Evolutionary conservation across 306 rosid species (phyloP).

Genomic region (Betula pendula): DNA sequence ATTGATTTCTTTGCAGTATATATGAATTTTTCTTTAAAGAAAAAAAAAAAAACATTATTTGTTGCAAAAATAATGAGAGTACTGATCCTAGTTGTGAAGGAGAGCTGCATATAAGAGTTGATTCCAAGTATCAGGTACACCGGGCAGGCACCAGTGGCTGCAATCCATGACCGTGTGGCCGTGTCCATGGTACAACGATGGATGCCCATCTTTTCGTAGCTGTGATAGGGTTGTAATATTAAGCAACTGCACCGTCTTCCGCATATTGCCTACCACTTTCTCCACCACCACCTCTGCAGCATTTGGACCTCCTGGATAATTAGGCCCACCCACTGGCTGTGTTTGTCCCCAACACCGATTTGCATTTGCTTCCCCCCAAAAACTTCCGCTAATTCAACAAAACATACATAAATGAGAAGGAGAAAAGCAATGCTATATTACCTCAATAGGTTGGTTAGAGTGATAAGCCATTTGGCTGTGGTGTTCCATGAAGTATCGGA

Average conservation of each 20-base stretch:
- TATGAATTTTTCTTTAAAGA: too few species aligned
- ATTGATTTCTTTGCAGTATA: neutral
- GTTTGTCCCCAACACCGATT: too few species aligned
- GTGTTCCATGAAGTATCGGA: too few species aligned
- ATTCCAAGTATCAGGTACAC: constrained; percentile 86
- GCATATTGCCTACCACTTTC: constrained; percentile 44
- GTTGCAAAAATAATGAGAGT: neutral
- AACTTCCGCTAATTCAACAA: too few species aligned
- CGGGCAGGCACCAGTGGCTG: constrained; percentile 83
- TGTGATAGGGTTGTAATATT: constrained; percentile 61
- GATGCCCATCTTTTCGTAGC: constrained; percentile 75
- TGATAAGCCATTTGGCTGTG: too few species aligned
- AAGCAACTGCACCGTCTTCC: constrained; percentile 45
- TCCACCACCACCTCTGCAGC: constrained; percentile 59
- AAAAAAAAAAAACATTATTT: neutral
- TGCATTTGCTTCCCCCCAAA: too few species aligned
- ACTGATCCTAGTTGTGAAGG: constrained; percentile 26
- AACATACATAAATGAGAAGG: too few species aligned
- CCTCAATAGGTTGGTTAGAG: too few species aligned
- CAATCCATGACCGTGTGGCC: constrained; percentile 64
- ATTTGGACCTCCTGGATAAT: constrained; percentile 42
- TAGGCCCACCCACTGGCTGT: constrained; percentile 27
- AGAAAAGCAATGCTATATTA: too few species aligned
- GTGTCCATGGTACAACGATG: constrained; percentile 55
- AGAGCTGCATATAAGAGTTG: constrained; percentile 48